phyloP scores from a whole-genome alignment of 108 stramenopile genomes.

The Pseudonitzschia pungens region DNA sequence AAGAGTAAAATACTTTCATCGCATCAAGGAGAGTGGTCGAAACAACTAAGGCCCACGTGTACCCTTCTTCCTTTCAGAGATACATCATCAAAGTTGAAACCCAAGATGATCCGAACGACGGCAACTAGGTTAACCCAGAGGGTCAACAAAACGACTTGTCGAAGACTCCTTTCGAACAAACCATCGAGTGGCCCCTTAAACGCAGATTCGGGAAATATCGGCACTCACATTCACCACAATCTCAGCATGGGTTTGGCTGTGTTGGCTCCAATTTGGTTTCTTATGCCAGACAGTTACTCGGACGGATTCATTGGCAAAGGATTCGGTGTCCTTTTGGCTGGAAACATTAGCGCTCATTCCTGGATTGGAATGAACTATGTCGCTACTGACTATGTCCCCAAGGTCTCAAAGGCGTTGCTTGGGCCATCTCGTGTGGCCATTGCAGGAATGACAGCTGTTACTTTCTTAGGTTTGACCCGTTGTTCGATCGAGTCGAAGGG shows the following conservation, averaged over 20 bases:
- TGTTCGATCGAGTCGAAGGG: slow-evolving; percentile 61
- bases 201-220: slow-evolving; percentile 70
- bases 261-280: slow-evolving; percentile 64
- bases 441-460: slow-evolving; percentile 59
- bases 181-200: slow-evolving; percentile 43
- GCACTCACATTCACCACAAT: slow-evolving; percentile 72
- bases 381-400: slow-evolving; percentile 91
- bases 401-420: slow-evolving; percentile 65
- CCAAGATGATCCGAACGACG: slow-evolving; percentile 11
- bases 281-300: slow-evolving; percentile 58
- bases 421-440: slow-evolving; percentile 75
- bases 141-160: slow-evolving; percentile 7
- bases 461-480: slow-evolving; percentile 58
- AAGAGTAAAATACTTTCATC: too few species aligned
- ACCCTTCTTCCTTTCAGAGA: background rate
- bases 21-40: too few species aligned
- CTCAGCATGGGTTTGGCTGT: slow-evolving; percentile 67
- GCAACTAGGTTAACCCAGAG: slow-evolving; percentile 4
- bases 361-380: slow-evolving; percentile 95
- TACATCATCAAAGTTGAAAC: background rate
- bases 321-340: slow-evolving; percentile 72
- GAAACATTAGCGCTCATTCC: slow-evolving; percentile 72
- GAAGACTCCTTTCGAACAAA: slow-evolving; percentile 17
- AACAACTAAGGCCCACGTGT: too few species aligned
- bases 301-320: slow-evolving; percentile 63